Evolutionary conservation across 306 rosid species (phyloP), one percentile per base, ranked within the genome.

Genomic region (Cicer arietinum): DNA sequence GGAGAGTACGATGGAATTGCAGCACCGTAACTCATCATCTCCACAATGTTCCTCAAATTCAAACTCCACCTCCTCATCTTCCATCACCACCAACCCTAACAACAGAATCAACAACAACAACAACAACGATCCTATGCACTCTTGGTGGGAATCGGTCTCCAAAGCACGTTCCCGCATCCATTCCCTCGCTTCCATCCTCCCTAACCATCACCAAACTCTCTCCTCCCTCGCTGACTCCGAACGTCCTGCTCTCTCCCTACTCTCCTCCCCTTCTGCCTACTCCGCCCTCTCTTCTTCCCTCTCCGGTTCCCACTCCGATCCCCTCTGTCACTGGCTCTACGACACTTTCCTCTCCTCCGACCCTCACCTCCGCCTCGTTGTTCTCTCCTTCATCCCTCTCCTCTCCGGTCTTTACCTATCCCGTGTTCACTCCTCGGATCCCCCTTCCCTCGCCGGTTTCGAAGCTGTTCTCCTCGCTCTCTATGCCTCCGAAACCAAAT

Each of bases 261-360:
- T 94, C 64, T 90, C 96, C 63, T 94, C 99, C 62, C 81, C 72
- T 8, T 8, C 76, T 17, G 91, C 96, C 22, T 94, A 89, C 89
- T 25, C 78, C 63, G 89, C 89, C 45, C 11, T 94, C 39, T 83
- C 91, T 14, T 12, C 83, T 8, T 69, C 89, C 48, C 93, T 90
- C 66, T 83, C 91, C 5, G 97, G 99, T 6, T 86, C 96, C 54
- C 95, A 91, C 56, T 82, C 96, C 44, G 97, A 90, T 82, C 93
- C 97, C 10, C 96, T 92, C 73, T 94, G 99, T 68, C 95, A 94
- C 25, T 94, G 99, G 99, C 96, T 94, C 57, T 94, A 94, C 79
- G 99, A 94, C 65, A 94, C 96, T 64, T 94, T 84, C 81, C 97
- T 92, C 77, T 84, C 96, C 59, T 70, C 90, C 58, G 99, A 94